phyloP scores from a whole-genome alignment of 139 green algal genomes.

The Volvox africanus region DNA sequence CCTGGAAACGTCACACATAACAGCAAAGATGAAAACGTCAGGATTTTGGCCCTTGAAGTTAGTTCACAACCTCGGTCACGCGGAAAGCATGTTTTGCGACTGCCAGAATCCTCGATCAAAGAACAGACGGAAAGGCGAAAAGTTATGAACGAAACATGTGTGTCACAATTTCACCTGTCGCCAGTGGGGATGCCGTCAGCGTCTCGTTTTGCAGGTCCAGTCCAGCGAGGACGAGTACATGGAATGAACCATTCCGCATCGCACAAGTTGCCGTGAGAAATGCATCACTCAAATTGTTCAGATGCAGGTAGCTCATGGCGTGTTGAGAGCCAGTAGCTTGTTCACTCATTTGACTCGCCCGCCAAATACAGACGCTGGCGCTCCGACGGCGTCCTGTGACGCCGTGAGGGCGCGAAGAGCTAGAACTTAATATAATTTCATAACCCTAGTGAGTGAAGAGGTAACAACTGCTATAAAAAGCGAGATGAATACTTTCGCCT shows the following conservation, averaged over 20 bases:
- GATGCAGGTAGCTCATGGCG: background rate
- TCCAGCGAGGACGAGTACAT: constrained; percentile 19
- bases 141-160: background rate
- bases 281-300: background rate
- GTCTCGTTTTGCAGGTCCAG: background rate
- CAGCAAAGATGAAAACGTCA: background rate
- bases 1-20: background rate
- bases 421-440: background rate
- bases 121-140: background rate
- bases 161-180: background rate
- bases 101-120: background rate
- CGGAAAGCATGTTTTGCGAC: background rate
- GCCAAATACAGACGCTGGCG: constrained; percentile 3
- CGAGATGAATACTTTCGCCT: background rate
- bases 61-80: background rate
- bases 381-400: background rate
- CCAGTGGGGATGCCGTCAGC: background rate
- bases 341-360: constrained; percentile 7
- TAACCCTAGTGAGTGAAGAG: background rate
- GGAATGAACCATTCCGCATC: background rate
- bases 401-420: background rate
- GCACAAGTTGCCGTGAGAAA: background rate
- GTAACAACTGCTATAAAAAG: background rate
- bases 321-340: background rate
- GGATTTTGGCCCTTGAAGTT: background rate